These are phyloP conservation scores for Helotiales sp. DNA, from an alignment of 2,329 filamentous ascomycete genomes.

Conservation along the genomic window DNA sequence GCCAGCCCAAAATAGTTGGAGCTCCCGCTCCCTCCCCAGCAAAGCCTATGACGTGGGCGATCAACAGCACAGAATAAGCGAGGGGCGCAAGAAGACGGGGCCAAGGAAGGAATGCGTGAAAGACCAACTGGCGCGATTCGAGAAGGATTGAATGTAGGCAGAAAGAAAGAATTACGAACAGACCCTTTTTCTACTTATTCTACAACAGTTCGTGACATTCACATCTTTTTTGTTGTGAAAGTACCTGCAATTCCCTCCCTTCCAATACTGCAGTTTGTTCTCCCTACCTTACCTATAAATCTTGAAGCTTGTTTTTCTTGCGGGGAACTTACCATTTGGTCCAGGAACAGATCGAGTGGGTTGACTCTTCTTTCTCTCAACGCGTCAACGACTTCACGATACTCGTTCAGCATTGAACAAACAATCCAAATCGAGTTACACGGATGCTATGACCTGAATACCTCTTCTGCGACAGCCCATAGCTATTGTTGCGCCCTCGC, in stretches of 20 bases:
- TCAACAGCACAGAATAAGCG: slow-evolving; percentile 10
- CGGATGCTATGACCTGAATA: slow-evolving; percentile 31
- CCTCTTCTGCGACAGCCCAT: neutral
- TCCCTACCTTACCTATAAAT: too few species aligned
- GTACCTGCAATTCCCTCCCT: neutral
- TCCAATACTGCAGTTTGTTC: neutral
- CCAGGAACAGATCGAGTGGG: neutral
- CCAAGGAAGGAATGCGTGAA: neutral
- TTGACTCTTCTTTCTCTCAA: slow-evolving; percentile 8
- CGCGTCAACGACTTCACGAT: slow-evolving; percentile 17
- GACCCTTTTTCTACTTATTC: neutral
- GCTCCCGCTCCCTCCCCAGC: neutral
- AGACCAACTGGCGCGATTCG: neutral
- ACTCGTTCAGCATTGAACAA: neutral
- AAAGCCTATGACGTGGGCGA: slow-evolving; percentile 7
- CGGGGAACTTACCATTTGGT: slow-evolving; percentile 21
- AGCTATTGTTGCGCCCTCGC: slow-evolving; percentile 16
- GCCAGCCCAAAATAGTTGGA: slow-evolving; percentile 6
- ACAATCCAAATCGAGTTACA: slow-evolving; percentile 7
- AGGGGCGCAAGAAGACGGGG: slow-evolving; percentile 5
- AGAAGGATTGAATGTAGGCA: neutral
- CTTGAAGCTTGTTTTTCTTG: slow-evolving; percentile 15
- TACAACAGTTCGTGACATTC: neutral
- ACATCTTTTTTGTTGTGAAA: neutral
- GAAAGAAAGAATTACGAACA: neutral